A percentile compares a stretch with the other conserved stretches of the same genome.
Evolutionary conservation across 371 early-diverging fungal species (phyloP).

Genomic region (Rhizopus arrhizus): DNA sequence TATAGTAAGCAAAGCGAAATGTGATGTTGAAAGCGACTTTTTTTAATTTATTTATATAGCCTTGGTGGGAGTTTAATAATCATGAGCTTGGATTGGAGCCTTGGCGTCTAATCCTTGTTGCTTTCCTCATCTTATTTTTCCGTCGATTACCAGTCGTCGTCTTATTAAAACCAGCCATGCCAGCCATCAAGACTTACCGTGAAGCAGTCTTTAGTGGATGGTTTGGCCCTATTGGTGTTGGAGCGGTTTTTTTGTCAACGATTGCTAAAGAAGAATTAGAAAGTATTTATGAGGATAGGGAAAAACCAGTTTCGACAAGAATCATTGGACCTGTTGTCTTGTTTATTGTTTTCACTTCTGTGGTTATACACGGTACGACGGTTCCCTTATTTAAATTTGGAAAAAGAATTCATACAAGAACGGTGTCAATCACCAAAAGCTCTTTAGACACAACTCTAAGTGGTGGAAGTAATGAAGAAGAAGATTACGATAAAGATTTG

Average conservation of each 20-base stretch:
- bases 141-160: conserved; percentile 84
- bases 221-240: conserved; percentile 93
- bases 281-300: conserved; percentile 33
- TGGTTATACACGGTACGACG: conserved; percentile 84
- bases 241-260: conserved; percentile 81
- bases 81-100: conserved; percentile 49
- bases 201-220: conserved; percentile 95
- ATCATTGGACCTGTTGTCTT: conserved; percentile 67
- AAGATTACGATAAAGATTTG: neutral
- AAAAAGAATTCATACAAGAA: conserved; percentile 44
- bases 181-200: conserved; percentile 69
- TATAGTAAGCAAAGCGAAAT: conserved; percentile 48
- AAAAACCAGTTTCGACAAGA: conserved; percentile 30
- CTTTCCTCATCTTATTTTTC: conserved; percentile 74
- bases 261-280: conserved; percentile 60
- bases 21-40: too few species aligned
- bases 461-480: conserved; percentile 19
- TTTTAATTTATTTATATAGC: conserved; percentile 34
- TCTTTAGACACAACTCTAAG: conserved; percentile 29
- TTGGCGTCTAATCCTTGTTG: conserved; percentile 71
- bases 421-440: conserved; percentile 36
- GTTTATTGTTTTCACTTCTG: conserved; percentile 78
- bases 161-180: conserved; percentile 66
- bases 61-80: conserved; percentile 71
- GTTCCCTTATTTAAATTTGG: conserved; percentile 72